Evolutionary conservation across 768 basidiomycete genomes (phyloP).

Genomic region (Tylopilus subfusipes): DNA sequence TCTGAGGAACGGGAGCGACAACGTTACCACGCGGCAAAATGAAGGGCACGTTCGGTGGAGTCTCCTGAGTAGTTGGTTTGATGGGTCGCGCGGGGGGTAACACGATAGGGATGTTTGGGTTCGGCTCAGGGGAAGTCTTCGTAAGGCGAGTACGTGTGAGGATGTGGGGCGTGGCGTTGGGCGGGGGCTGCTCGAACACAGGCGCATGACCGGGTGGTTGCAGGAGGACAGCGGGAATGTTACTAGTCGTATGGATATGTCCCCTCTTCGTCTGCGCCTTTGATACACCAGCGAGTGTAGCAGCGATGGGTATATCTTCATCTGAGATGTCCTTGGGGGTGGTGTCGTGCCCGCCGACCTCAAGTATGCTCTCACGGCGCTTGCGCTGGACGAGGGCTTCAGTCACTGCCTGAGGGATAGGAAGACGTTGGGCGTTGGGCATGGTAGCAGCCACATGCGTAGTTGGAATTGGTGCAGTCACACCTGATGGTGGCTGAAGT

Average conservation of each 20-base stretch:
- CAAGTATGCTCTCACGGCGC: constrained; percentile 65
- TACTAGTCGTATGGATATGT: constrained; percentile 16
- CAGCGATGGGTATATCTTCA: constrained; percentile 34
- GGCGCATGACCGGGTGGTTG: constrained; percentile 32
- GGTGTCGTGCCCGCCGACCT: constrained; percentile 34
- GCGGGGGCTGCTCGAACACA: constrained; percentile 20
- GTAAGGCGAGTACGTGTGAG: constrained; percentile 20
- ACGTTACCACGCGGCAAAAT: constrained; percentile 45
- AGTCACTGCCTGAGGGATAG: constrained; percentile 67
- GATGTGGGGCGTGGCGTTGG: constrained; percentile 21
- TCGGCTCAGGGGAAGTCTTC: constrained; percentile 21
- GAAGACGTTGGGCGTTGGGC: constrained; percentile 39
- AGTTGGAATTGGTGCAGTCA: constrained; percentile 75
- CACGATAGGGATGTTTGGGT: constrained; percentile 29
- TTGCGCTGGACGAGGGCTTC: constrained; percentile 73
- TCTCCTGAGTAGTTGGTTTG: constrained; percentile 33
- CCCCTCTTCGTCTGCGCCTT: constrained; percentile 19
- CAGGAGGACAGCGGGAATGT: constrained; percentile 27
- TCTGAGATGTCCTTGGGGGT: constrained; percentile 35
- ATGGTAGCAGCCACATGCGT: constrained; percentile 40
- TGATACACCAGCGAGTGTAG: constrained; percentile 11
- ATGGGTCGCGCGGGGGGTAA: constrained; percentile 30
- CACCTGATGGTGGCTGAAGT: constrained; percentile 76
- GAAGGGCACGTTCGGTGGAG: constrained; percentile 38
- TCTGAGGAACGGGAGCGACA: constrained; percentile 44